Conservation (phyloP, 1,284 basidiomycete species). For the Phenoliferia sp. region DNA sequence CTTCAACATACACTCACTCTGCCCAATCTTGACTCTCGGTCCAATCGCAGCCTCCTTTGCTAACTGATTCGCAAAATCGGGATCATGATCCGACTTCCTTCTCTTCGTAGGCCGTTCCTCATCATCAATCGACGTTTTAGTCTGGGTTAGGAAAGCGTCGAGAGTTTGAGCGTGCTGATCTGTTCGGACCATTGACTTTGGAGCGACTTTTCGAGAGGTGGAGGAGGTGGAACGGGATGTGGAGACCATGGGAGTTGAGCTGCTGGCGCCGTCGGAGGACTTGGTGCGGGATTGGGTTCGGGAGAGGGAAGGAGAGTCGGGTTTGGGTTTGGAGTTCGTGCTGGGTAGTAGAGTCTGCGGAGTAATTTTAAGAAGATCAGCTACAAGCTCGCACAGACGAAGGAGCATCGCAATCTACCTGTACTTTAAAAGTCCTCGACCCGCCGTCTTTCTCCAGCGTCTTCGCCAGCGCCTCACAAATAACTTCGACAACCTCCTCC, state of each 20-base stretch:
- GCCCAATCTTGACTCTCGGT: conserved; percentile 52
- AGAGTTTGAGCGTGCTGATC: conserved; percentile 82
- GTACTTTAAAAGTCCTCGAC: conserved; percentile 72
- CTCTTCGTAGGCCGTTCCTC: conserved; percentile 1
- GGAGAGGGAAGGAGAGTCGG: conserved; percentile 6
- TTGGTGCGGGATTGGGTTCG: conserved; percentile 5
- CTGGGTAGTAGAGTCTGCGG: conserved; percentile 45
- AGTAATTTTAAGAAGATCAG: not conserved
- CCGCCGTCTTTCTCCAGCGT: conserved; percentile 61
- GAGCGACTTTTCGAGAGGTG: conserved; percentile 44
- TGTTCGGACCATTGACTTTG: conserved; percentile 89
- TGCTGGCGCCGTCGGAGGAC: not conserved
- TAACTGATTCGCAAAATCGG: conserved; percentile 12
- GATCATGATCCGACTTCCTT: conserved; percentile 21
- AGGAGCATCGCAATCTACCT: conserved; percentile 49
- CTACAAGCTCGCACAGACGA: not conserved
- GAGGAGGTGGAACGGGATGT: not conserved
- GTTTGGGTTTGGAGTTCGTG: conserved; percentile 25
- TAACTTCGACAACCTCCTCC: conserved; percentile 74
- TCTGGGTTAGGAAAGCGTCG: conserved; percentile 73
- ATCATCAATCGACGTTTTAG: not conserved
- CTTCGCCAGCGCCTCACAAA: conserved; percentile 68
- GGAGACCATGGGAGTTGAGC: not conserved
- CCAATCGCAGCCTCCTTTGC: conserved; percentile 15
- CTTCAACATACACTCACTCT: conserved; percentile 72